phyloP scores from a whole-genome alignment of 2,329 filamentous ascomycete genomes.

The Fusarium buxicola region DNA sequence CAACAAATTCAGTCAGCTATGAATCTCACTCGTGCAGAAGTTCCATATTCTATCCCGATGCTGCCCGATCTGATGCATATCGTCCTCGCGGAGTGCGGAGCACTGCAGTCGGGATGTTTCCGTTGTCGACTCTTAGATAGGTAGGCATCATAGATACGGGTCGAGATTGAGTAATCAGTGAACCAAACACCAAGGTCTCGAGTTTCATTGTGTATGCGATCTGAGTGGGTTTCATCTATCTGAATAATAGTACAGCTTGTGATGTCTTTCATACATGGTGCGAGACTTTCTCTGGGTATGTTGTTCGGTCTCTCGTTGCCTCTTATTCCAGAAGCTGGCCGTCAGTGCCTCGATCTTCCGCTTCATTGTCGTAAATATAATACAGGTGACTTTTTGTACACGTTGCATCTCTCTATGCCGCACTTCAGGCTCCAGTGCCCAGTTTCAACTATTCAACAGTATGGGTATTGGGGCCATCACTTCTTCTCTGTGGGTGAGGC shows the following conservation, averaged over 20 bases:
- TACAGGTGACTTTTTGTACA: slow-evolving; percentile 33
- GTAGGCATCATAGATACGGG: too few species aligned
- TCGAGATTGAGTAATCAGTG: too few species aligned
- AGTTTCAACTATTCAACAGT: neutral
- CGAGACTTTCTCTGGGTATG: slow-evolving; percentile 6
- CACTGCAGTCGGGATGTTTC: too few species aligned
- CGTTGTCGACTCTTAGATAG: too few species aligned
- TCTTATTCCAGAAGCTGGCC: slow-evolving; percentile 1
- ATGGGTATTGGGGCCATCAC: slow-evolving; percentile 22
- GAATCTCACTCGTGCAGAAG: slow-evolving; percentile 1
- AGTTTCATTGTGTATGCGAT: too few species aligned
- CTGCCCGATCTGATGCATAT: neutral
- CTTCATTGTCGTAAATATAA: slow-evolving; percentile 23
- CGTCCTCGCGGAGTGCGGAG: too few species aligned
- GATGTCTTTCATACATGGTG: slow-evolving; percentile 25
- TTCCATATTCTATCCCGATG: neutral
- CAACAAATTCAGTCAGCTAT: neutral
- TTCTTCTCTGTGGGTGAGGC: slow-evolving; percentile 34
- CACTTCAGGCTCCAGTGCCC: neutral
- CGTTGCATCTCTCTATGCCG: slow-evolving; percentile 2
- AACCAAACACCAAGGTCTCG: too few species aligned
- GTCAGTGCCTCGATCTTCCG: neutral
- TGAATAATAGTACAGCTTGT: slow-evolving; percentile 13
- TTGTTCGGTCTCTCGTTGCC: slow-evolving; percentile 10
- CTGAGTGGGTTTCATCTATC: neutral